Evolutionary conservation across 1,284 basidiomycete genomes (phyloP), one percentile per base, ranked within the genome.

Genomic region (Hypsizygus ulmarius): DNA sequence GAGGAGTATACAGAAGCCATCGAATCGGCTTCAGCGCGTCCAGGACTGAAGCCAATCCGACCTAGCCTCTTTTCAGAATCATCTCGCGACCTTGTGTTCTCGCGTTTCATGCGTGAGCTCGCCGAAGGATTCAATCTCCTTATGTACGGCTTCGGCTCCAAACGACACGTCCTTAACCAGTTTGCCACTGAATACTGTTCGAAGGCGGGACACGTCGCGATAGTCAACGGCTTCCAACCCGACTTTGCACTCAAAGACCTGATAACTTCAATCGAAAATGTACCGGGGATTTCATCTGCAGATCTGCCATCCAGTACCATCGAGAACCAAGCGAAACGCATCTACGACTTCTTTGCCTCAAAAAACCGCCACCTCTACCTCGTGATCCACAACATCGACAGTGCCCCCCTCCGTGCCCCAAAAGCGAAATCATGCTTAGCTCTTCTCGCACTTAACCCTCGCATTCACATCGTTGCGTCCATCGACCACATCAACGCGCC

Each of bases 81-180:
- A 5, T 62, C 65, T 15, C 64, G 68, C 42, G 63, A 61, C 21
- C 57, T 61, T 1, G 67, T 78, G n/a, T 88, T 86, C 60, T 69
- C 73, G 14, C 78, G 84, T 42, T 90, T 86, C 67, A 66, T 78
- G 27, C 70, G 73, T 47, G 90, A 96, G 64, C 75, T 97, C 16
- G 69, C 77, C 1, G 78, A 85, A 59, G 92, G 90, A 1, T 96
- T 93, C 74, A 93, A 90, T 63, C 68, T 97, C 44, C 65, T 94
- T 8, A 84, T 91, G 61, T 91, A 93, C 59, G 94, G 94, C 0
- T 81, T 83, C 58, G 94, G 94, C 1, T 93, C 90, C 16, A 97
- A 97, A 63, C 75, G 90, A 43, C 66, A 62, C 10, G 56, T 87
- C 4, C 68, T 97, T 18, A 91, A 95, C 63, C 68, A 77, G 15